Conservation (phyloP, 2,329 filamentous ascomycete species). For the Colletotrichum tofieldiae region DNA sequence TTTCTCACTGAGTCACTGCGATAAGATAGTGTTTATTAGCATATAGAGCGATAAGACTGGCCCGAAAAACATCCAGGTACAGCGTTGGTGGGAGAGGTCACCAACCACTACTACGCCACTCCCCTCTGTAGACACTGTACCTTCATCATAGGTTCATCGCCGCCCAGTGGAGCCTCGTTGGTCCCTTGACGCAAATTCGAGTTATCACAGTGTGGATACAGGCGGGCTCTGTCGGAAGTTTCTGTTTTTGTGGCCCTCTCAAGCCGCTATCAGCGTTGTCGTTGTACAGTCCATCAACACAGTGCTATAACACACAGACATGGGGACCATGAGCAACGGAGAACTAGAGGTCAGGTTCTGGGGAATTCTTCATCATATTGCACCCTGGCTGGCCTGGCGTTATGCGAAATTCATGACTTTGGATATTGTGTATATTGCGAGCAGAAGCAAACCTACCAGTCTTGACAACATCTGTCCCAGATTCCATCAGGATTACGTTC, state of each 20-base stretch:
- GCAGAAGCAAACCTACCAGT: neutral
- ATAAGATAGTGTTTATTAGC: neutral
- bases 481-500: too few species aligned
- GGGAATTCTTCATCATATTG: neutral
- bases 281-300: neutral
- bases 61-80: neutral
- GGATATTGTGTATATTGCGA: neutral
- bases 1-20: neutral
- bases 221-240: neutral
- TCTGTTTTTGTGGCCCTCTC: neutral
- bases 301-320: neutral
- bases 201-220: neutral
- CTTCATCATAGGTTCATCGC: neutral
- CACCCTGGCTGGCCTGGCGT: neutral
- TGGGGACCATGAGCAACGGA: neutral
- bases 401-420: slow-evolving; percentile 1
- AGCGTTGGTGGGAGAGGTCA: neutral
- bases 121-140: neutral
- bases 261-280: neutral
- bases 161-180: neutral
- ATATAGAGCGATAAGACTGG: neutral
- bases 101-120: too few species aligned
- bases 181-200: neutral
- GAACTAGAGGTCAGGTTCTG: neutral
- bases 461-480: neutral